Evolutionary conservation across 805 yeast genomes (phyloP).

Genomic region (Sugiyamaella boreocaroliniensis): DNA sequence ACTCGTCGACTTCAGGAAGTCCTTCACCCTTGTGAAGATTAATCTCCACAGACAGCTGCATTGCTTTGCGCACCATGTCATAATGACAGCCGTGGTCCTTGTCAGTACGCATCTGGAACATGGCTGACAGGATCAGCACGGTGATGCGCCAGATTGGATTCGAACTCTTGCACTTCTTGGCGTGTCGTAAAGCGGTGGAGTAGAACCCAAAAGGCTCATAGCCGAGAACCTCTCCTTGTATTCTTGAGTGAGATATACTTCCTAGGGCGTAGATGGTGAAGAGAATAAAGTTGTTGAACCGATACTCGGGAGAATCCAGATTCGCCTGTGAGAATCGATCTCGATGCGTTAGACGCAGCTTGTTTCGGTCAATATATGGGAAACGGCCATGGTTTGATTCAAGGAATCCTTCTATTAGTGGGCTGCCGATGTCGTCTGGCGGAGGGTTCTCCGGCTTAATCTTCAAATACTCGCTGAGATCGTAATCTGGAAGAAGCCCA

Average conservation of each 20-base stretch:
- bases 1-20: constrained; percentile 15
- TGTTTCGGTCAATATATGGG: constrained; percentile 17
- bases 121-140: constrained; percentile 44
- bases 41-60: constrained; percentile 36
- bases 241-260: constrained; percentile 4
- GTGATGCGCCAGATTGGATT: constrained; percentile 45
- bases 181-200: constrained; percentile 53
- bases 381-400: constrained; percentile 16
- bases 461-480: constrained; percentile 17
- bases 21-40: constrained; percentile 18
- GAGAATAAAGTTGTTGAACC: constrained; percentile 17
- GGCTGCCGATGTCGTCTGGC: constrained; percentile 12
- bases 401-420: constrained; percentile 15
- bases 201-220: constrained; percentile 42
- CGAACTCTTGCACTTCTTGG: constrained; percentile 38
- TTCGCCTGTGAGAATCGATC: constrained; percentile 9
- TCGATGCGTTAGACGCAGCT: constrained; percentile 14
- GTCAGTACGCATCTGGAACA: constrained; percentile 55
- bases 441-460: constrained; percentile 15
- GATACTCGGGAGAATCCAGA: constrained; percentile 16
- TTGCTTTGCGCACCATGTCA: constrained; percentile 47
- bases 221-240: constrained; percentile 3
- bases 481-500: constrained; percentile 18
- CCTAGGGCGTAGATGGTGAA: constrained; percentile 17
- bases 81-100: constrained; percentile 50